Conservation (phyloP, 176 grass and related monocot species). For the Rhipidocladum racemiflorum region DNA sequence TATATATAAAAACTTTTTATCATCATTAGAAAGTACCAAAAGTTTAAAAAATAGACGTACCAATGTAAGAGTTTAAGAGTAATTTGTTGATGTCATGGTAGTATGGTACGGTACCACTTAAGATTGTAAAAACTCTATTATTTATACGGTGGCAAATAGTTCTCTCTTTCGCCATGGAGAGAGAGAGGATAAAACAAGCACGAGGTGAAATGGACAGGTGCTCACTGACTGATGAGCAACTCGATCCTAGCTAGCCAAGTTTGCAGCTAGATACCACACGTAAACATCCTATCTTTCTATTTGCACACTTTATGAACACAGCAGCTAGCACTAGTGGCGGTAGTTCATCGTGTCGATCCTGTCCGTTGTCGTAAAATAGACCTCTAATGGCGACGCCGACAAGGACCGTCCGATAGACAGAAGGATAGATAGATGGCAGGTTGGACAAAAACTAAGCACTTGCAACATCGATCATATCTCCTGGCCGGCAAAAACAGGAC, state of each 20-base stretch:
- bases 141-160: too few species aligned
- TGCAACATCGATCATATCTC: not conserved
- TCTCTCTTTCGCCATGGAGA: not conserved
- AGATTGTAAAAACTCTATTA: too few species aligned
- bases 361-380: not conserved
- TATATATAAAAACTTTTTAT: too few species aligned
- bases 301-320: not conserved
- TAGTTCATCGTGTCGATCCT: not conserved
- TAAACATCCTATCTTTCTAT: not conserved
- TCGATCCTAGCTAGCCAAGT: not conserved
- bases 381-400: not conserved
- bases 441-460: not conserved
- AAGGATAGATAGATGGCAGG: not conserved
- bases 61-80: too few species aligned
- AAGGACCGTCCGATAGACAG: not conserved
- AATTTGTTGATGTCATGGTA: too few species aligned
- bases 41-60: too few species aligned
- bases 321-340: not conserved
- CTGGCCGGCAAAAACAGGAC: not conserved
- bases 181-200: not conserved
- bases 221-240: not conserved
- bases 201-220: not conserved
- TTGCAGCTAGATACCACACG: not conserved
- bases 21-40: too few species aligned
- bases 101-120: too few species aligned